phyloP scores from a whole-genome alignment of 148 eudicot species.

The Chenopodium quinoa region DNA sequence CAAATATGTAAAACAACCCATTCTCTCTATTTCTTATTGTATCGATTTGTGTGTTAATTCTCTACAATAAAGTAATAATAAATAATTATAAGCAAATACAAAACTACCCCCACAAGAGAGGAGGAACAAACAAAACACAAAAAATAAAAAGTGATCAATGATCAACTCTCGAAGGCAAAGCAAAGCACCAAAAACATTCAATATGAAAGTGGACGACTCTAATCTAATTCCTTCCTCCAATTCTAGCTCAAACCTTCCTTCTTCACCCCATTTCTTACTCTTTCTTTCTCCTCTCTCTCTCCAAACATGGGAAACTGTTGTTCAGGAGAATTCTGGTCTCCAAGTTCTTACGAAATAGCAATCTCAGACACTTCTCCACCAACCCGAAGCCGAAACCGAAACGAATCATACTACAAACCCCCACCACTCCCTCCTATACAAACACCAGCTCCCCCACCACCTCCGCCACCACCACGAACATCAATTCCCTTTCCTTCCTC shows the following conservation, averaged over 20 bases:
- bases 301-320: conserved; percentile 32
- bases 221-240: neutral
- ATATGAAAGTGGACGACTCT: conserved; percentile 12
- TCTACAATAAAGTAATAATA: too few relatives aligned
- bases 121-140: neutral
- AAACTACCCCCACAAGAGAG: neutral
- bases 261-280: neutral
- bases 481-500: neutral
- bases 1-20: too few relatives aligned
- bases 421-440: conserved; percentile 23
- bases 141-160: neutral
- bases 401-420: conserved; percentile 19
- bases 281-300: neutral
- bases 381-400: neutral
- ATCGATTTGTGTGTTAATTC: too few relatives aligned
- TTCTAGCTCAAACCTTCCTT: neutral
- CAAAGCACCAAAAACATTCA: conserved; percentile 23
- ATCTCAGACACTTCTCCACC: conserved; percentile 31
- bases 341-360: conserved; percentile 37
- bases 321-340: conserved; percentile 19
- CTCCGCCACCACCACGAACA: neutral
- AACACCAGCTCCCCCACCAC: neutral
- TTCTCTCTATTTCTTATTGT: too few relatives aligned
- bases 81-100: too few relatives aligned
- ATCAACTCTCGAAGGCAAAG: conserved; percentile 25